Evolutionary conservation across 345 rosid genomes (phyloP), one percentile per base, ranked within the genome.

Genomic region (Conringia planisiliqua): DNA sequence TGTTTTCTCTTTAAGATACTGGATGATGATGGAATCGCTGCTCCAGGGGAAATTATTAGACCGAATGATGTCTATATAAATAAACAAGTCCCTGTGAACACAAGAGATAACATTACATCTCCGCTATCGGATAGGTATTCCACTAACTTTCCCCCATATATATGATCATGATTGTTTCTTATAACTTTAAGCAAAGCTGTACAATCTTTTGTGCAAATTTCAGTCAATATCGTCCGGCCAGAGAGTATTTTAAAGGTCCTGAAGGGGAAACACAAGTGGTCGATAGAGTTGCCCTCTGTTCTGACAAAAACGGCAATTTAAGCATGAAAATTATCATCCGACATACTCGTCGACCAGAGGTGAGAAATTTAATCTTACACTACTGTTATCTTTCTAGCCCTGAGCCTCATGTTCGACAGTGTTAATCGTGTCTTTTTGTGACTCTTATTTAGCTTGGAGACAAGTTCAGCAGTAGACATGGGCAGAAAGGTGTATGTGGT

Each of bases 401-500:
- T 40, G 50, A 17, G 61, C 55, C 52, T 62, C 46, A 32, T 66
- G 38, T 48, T 71, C 24, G 38, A 40, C 33, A 65, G 42, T 65
- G 40, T 48, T 62, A 62, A 68, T 47, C 40, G 60, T 40, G 47
- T 42, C 35, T 50, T 56, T 54, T 38, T 66, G 30, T 46, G 17
- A 39, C 56, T 48, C 60, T 59, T 61, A 13, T 62, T 39, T 60
- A 91, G 98, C 80, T 94, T 68, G 98, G 98, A 56, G 98, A 94
- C 85, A 94, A 91, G 76, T 94, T 94, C 70, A 94, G 98, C 83
- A 94, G 97, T 82, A 87, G 97, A 71, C 98, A 94, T 82, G 98
- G 98, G 60, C 97, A 94, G 79, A 94, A 94, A 83, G 97, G 97
- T 86, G 98, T 94, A 1, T 91, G 97, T 82, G 98, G 98, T 66